Evolutionary conservation across 2,329 filamentous ascomycete species (phyloP), one percentile per base, ranked within the genome.

Genomic region (Colletotrichum orchidophilum): DNA sequence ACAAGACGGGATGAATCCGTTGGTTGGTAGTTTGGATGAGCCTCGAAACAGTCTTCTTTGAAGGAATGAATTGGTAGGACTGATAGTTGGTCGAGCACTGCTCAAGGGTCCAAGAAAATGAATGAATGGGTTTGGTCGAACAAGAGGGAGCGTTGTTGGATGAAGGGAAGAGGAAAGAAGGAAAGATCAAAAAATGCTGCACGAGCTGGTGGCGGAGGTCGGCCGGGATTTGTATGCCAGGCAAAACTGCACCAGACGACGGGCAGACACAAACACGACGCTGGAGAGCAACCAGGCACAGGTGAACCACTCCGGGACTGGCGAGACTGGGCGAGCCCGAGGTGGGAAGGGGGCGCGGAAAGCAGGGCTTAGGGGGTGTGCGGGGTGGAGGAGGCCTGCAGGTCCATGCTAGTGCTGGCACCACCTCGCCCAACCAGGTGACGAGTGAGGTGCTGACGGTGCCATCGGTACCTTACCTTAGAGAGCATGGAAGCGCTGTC

Each of bases 71-170:
- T 71, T 46, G 50, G 26, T 69, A 54, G 52, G 42, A 59, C 61
- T 62, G 65, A 18, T 64, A 66, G 55, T 67, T 57, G 67, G 46
- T 71, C 59, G 71, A 73, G 71, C 71, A 60, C 71, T 71, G 71
- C 71, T 73, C 71, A 63, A 57, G 71, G 46, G 53, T 60, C 53
- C 68, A 54, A 39, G 35, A 57, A 52, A 72, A 70, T 55, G 70
- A 72, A 66, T 71, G 71, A 70, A 72, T 62, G 62, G 42, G 26
- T 66, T 66, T 62, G 62, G 57, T 70, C 66, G 39, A 73, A 73
- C 71, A 71, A 67, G 58, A 73, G 54, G 33, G 71, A 71, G 63
- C 39, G 68, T 72, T 60, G 64, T 65, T 63, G 70, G 68, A 65
- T 61, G n/a, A 31, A 8, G 39, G 49, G 54, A 27, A 60, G 58